Conservation (phyloP, 1,284 basidiomycete species). For the Limonomyces culmigenus region DNA sequence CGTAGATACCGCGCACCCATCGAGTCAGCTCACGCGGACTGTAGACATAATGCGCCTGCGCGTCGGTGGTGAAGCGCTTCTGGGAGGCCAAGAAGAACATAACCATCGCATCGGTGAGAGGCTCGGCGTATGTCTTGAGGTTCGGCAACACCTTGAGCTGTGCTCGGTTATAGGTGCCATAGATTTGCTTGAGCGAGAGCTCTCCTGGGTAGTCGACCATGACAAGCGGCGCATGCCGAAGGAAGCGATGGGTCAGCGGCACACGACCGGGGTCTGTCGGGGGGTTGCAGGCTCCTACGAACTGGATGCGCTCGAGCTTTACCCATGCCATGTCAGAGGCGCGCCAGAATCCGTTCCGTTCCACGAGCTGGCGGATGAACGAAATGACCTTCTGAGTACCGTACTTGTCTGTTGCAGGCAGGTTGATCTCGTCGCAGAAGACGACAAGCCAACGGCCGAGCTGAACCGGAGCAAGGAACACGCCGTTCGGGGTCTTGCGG, state of each 20-base stretch:
- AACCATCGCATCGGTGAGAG: constrained; percentile 97
- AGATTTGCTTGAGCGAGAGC: constrained; percentile 94
- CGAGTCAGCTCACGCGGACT: constrained; percentile 97
- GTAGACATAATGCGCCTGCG: constrained; percentile 98
- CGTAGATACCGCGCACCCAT: constrained; percentile 96
- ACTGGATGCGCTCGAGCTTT: constrained; percentile 93
- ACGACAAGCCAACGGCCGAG: constrained; percentile 97
- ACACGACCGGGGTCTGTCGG: constrained; percentile 99
- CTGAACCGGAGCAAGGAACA: constrained; percentile 84
- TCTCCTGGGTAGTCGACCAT: constrained; percentile 99
- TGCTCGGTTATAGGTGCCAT: constrained; percentile 96
- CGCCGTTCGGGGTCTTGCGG: constrained; percentile 93
- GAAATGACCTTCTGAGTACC: constrained; percentile 98
- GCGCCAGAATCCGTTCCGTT: constrained; percentile 91
- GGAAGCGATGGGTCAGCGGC: constrained; percentile 92
- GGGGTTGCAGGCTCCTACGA: constrained; percentile 98
- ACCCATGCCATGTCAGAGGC: constrained; percentile 95
- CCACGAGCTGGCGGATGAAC: constrained; percentile 94
- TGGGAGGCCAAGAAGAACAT: constrained; percentile 90
- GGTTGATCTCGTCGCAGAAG: constrained; percentile 99
- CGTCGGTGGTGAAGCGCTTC: constrained; percentile 85
- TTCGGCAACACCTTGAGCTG: constrained; percentile 92
- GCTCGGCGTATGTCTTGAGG: constrained; percentile 83
- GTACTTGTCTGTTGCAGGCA: constrained; percentile 95
- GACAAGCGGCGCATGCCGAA: constrained; percentile 94